Base-by-base conservation (phyloP, 371 early-diverging fungal genomes). In the Vairimorpha apis region DNA sequence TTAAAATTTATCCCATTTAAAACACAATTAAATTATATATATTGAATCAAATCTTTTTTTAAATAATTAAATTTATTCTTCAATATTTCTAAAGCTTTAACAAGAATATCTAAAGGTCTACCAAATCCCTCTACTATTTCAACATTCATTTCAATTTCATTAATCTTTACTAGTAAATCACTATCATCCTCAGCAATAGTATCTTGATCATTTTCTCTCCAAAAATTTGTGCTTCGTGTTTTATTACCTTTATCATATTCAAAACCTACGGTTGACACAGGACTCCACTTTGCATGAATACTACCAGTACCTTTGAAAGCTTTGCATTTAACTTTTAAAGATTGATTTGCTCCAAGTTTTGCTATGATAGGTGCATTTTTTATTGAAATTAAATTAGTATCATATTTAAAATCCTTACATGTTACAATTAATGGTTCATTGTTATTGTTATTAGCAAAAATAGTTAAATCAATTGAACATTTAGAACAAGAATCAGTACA, bases 261-360 rank as follows among this genome's bases (percentile, higher is more conserved):
- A 81, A 93, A 95, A 0, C 89, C 86, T 2, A 95, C 88, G 13
- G 89, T 94, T 69, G 90, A 86, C 32, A 97, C 98, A 16, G 98
- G 97, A 8, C 92, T 92, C 88, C 89, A 97, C 76, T 99, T 99
- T 65, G 96, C 92, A 79, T 99, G 99, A 65, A 90, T 92, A 80
- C 89, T 88, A 23, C 95, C 97, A 47, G 90, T 85, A 27, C 94
- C 95, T 85, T 94, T 93, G 43, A 87, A 86, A 77, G 90, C 90
- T 83, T 93, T 92, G 65, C 92, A 79, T 81, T 91, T 91, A 71
- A 90, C 82, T 47, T 89, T 86, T 55, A 99, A 87, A 75, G 90
- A 90, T 81, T 97, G 95, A 0, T 91, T 92, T 12, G 94, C 92
- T 66, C 92, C 87, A 71, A 99, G 85, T 84, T 94, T 95, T 29